A percentile compares a stretch with the other conserved stretches of the same genome.
Evolutionary conservation across 2,329 filamentous ascomycete species (phyloP).

Genomic region (Paecilomyces dactylethromorphus): DNA sequence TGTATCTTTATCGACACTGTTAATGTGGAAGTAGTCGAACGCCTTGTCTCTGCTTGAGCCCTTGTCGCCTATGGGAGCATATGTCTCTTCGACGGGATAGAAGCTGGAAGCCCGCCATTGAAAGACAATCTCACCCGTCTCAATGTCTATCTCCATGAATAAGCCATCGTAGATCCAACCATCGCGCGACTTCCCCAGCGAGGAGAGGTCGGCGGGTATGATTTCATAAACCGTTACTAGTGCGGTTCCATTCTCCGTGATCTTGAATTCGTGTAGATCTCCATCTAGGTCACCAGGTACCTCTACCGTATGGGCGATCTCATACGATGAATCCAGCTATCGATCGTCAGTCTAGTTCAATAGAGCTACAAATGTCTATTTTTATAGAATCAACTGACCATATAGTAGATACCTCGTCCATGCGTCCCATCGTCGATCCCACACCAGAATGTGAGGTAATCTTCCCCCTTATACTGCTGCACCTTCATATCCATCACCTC

Average conservation of each 20-base stretch:
- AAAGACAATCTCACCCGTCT: conserved; percentile 37
- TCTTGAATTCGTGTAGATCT: conserved; percentile 41
- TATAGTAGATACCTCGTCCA: conserved; percentile 16
- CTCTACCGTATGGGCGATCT: conserved; percentile 13
- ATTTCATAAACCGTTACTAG: conserved; percentile 38
- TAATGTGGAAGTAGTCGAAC: conserved; percentile 53
- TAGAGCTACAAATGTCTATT: not conserved
- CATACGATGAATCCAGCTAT: conserved; percentile 23
- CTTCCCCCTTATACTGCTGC: conserved; percentile 37
- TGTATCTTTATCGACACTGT: conserved; percentile 47
- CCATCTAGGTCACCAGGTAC: conserved; percentile 3
- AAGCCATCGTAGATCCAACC: conserved; percentile 37
- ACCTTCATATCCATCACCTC: conserved; percentile 43
- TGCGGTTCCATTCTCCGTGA: conserved; percentile 37
- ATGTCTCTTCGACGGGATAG: conserved; percentile 22
- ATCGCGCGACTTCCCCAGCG: conserved; percentile 25
- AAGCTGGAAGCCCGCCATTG: conserved; percentile 44
- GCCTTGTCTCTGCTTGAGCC: conserved; percentile 16
- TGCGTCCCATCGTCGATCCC: conserved; percentile 42
- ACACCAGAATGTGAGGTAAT: conserved; percentile 44
- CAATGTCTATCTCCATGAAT: conserved; percentile 43
- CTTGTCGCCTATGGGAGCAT: conserved; percentile 10
- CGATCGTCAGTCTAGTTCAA: conserved; percentile 19
- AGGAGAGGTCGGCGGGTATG: conserved; percentile 31
- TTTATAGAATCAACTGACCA: not conserved